Conservation (phyloP, 768 basidiomycete genomes). For the Mycena epipterygia region DNA sequence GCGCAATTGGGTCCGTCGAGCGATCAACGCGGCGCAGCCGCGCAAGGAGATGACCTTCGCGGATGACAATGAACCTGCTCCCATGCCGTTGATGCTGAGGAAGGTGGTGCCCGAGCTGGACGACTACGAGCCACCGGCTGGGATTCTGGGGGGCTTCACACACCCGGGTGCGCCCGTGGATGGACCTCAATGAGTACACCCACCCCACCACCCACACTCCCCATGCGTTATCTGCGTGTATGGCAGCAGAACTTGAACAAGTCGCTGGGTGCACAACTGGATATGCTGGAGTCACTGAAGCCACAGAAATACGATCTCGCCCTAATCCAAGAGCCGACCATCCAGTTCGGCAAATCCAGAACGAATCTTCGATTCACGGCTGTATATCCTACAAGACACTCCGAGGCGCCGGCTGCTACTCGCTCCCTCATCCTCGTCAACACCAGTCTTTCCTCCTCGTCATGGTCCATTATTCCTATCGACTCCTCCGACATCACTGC, state of each 20-base stretch:
- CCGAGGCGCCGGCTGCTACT: neutral
- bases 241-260: constrained; percentile 47
- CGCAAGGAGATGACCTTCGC: too few relatives aligned
- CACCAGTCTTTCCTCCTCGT: neutral
- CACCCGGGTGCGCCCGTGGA: neutral
- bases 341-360: constrained; percentile 36
- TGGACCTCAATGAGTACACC: neutral
- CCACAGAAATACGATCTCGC: constrained; percentile 39
- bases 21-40: too few relatives aligned
- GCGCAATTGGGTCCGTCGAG: neutral
- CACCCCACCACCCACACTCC: neutral
- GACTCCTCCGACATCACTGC: too few relatives aligned
- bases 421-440: constrained; percentile 17
- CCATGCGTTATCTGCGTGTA: constrained; percentile 22
- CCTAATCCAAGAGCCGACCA: constrained; percentile 48
- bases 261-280: constrained; percentile 30
- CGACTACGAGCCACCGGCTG: neutral
- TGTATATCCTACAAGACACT: constrained; percentile 44
- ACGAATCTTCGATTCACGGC: constrained; percentile 30
- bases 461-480: neutral
- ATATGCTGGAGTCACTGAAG: constrained; percentile 21
- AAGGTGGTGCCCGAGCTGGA: too few relatives aligned
- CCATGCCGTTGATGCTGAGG: too few relatives aligned
- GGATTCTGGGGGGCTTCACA: neutral
- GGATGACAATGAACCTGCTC: neutral